phyloP scores from a whole-genome alignment of 179 eudicot genomes.

The Vitellaria paradoxa region DNA sequence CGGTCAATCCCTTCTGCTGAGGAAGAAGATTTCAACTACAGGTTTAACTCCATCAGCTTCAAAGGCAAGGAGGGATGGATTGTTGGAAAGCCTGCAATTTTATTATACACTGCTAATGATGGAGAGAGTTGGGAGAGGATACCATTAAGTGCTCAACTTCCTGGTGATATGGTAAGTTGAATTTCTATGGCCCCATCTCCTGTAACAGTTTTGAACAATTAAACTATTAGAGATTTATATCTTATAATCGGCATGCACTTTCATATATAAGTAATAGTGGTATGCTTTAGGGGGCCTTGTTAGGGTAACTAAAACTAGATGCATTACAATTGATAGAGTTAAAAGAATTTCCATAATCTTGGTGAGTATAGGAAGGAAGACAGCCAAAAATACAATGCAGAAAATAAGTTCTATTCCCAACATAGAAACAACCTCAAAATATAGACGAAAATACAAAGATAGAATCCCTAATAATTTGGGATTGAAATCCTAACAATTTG shows the following conservation, averaged over 20 bases:
- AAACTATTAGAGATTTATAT: not conserved
- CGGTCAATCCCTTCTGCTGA: conserved; percentile 89
- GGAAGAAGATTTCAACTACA: conserved; percentile 94
- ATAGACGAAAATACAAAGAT: too few species aligned
- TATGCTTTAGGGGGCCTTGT: conserved; percentile 3
- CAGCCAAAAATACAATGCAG: too few species aligned
- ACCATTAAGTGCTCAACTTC: conserved; percentile 91
- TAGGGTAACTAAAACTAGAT: not conserved
- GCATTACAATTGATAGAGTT: not conserved
- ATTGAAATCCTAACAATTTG: too few species aligned
- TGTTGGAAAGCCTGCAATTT: conserved; percentile 93
- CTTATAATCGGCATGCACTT: not conserved
- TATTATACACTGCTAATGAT: conserved; percentile 76
- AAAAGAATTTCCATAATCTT: not conserved
- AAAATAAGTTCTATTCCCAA: too few species aligned
- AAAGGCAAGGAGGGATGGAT: conserved; percentile 97
- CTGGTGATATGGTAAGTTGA: conserved; percentile 85
- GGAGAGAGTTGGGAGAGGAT: conserved; percentile 92
- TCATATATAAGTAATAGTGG: not conserved
- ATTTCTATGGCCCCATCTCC: not conserved
- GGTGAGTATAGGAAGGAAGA: not conserved
- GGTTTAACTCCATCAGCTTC: conserved; percentile 89
- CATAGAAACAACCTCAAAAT: too few species aligned
- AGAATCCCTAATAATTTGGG: too few species aligned
- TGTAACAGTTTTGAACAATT: not conserved